Base-by-base conservation (phyloP, 768 basidiomycete species). In the Rhodotorula graminis region DNA sequence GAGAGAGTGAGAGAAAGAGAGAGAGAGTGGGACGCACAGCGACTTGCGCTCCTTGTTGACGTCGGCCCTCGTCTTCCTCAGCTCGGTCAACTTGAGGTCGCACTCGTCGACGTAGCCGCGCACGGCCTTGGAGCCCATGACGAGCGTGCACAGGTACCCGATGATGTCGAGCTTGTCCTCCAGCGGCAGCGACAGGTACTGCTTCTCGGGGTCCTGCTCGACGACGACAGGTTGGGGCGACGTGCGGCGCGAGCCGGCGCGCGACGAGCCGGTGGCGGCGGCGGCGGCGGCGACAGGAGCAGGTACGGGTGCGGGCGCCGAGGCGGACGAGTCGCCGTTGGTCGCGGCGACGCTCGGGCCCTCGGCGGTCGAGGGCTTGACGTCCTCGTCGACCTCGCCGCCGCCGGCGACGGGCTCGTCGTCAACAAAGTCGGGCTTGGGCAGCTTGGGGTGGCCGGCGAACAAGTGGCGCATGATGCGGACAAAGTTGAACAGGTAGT, bases 1-100 rank as follows among this genome's bases (percentile, higher is more conserved):
- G 18, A 7, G 18, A 0, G 8, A 4, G 23, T 18, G 25, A 2
- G 42, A 37, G 21, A 9, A 11, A 12, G 8, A 25, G 10, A 63
- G 37, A 2, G 21, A 12, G 8, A 25, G 10, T 59, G 37, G 1
- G 21, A 86, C 93, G 83, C 80, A 95, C 94, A 88, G 85, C 79
- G 89, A 88, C 81, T 92, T 94, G 82, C 90, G 90, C 78, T 89
- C 84, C 70, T 94, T 86, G 82, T 96, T 96, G 72, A 93, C 88
- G 73, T 98, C 96, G 46, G 94, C 93, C 81, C 94, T 91, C 81
- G 95, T 92, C 82, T 98, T 99, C 74, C 96, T 83, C 47, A 96
- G 84, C 40, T 93, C 91, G 16, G 96, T 98, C 73, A 99, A 81
- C 74, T 90, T 88, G 77, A 90, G 87, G 78, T 94, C 93, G 77